These are phyloP conservation scores for Fusarium goolgardi DNA, from an alignment of 2,329 filamentous ascomycete genomes.

Conservation along the genomic window DNA sequence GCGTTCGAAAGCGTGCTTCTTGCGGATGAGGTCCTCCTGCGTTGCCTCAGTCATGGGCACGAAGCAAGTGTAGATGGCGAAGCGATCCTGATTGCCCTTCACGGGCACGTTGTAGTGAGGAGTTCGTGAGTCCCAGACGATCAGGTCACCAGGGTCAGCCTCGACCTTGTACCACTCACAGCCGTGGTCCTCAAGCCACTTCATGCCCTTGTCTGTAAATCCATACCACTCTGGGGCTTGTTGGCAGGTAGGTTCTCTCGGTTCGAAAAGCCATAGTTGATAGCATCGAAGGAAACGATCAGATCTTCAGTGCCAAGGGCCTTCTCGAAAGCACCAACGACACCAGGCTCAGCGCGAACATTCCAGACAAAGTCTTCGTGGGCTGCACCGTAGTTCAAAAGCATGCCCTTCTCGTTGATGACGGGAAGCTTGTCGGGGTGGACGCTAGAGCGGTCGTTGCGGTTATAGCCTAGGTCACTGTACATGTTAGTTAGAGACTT, in stretches of 20 bases:
- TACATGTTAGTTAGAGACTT: neutral
- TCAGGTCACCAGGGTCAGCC: slow-evolving; percentile 58
- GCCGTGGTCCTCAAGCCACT: slow-evolving; percentile 51
- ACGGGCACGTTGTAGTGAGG: slow-evolving; percentile 58
- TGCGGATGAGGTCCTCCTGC: slow-evolving; percentile 54
- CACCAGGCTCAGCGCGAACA: slow-evolving; percentile 59
- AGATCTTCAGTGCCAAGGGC: slow-evolving; percentile 59
- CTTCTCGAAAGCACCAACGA: slow-evolving; percentile 59
- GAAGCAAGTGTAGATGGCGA: slow-evolving; percentile 51
- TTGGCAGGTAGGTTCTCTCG: slow-evolving; percentile 48
- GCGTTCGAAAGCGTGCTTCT: slow-evolving; percentile 56
- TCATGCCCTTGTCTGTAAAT: slow-evolving; percentile 53
- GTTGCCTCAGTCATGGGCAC: slow-evolving; percentile 38
- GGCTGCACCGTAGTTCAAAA: slow-evolving; percentile 58
- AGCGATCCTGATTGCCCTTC: slow-evolving; percentile 51
- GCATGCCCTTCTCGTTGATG: slow-evolving; percentile 59
- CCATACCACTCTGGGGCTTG: slow-evolving; percentile 48
- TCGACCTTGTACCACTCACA: slow-evolving; percentile 53
- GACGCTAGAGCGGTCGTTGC: slow-evolving; percentile 32
- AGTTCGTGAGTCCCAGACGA: slow-evolving; percentile 54
- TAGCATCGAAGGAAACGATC: slow-evolving; percentile 59
- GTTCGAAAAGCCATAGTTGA: slow-evolving; percentile 57
- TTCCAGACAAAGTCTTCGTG: slow-evolving; percentile 63
- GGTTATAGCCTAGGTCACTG: slow-evolving; percentile 38
- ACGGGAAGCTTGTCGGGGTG: slow-evolving; percentile 42